Percentiles rank a stretch among this genome's conserved stretches.
These are phyloP conservation scores for Periconia macrospinosa DNA, from an alignment of 2,329 filamentous ascomycete species.

Conservation along the genomic window DNA sequence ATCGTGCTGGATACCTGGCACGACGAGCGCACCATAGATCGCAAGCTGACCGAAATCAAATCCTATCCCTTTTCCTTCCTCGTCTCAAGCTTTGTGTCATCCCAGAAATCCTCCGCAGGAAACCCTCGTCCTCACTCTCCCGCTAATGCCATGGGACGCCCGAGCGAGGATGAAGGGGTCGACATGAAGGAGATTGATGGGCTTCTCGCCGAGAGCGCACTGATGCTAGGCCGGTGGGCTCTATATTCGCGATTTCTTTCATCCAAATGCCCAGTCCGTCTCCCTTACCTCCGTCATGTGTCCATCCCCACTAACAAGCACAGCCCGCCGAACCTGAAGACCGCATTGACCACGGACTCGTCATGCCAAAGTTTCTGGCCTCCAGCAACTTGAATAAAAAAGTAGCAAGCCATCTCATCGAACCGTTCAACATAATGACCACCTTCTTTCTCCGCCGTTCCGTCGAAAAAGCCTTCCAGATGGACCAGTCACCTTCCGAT, in stretches of 20 bases:
- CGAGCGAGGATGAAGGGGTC: constrained; percentile 85
- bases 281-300: constrained; percentile 14
- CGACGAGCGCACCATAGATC: constrained; percentile 81
- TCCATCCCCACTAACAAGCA: constrained; percentile 14
- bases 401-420: constrained; percentile 70
- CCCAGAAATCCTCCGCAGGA: constrained; percentile 63
- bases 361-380: constrained; percentile 71
- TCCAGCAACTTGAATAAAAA: constrained; percentile 83
- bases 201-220: constrained; percentile 80
- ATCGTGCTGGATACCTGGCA: constrained; percentile 95
- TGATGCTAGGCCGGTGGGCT: constrained; percentile 94
- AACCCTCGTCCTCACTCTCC: constrained; percentile 77
- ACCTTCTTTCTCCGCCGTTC: constrained; percentile 96
- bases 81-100: constrained; percentile 86
- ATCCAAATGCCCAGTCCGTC: constrained; percentile 76
- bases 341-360: constrained; percentile 57
- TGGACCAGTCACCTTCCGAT: constrained; percentile 84
- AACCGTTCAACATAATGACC: constrained; percentile 88
- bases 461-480: constrained; percentile 95
- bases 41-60: constrained; percentile 91
- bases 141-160: constrained; percentile 58
- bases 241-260: constrained; percentile 88
- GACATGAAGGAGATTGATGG: constrained; percentile 97
- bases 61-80: constrained; percentile 97
- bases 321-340: constrained; percentile 51